A percentile compares a stretch with the other conserved stretches of the same genome.
Conservation (phyloP, 331 rosid genomes). For the Telfairia occidentalis region DNA sequence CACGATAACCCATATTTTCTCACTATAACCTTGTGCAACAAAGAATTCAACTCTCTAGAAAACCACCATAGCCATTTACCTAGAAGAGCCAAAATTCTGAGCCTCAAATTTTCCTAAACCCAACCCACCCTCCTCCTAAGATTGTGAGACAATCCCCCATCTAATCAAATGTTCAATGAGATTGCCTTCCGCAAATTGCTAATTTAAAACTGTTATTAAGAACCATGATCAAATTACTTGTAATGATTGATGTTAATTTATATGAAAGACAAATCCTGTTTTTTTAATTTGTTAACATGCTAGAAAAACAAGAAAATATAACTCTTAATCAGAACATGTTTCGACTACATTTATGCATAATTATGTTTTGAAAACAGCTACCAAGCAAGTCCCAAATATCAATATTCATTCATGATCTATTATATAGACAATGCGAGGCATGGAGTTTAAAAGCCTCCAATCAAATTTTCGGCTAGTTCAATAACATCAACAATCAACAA, state of each 20-base stretch:
- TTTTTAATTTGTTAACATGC: background rate
- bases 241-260: background rate
- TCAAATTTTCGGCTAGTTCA: background rate
- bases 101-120: background rate
- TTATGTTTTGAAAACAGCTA: background rate
- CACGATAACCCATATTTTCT: background rate
- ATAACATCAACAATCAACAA: background rate
- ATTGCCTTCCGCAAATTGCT: background rate
- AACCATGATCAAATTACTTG: background rate
- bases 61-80: background rate
- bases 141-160: background rate
- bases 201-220: background rate
- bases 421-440: background rate
- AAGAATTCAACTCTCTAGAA: background rate
- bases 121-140: background rate
- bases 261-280: background rate
- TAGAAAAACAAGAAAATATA: background rate
- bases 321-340: background rate
- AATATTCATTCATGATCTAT: background rate
- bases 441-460: background rate
- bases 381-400: background rate
- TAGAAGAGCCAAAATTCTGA: background rate
- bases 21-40: background rate
- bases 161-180: background rate
- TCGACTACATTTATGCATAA: background rate